phyloP scores from a whole-genome alignment of 257 asterid genomes.

The Asclepias syriaca region DNA sequence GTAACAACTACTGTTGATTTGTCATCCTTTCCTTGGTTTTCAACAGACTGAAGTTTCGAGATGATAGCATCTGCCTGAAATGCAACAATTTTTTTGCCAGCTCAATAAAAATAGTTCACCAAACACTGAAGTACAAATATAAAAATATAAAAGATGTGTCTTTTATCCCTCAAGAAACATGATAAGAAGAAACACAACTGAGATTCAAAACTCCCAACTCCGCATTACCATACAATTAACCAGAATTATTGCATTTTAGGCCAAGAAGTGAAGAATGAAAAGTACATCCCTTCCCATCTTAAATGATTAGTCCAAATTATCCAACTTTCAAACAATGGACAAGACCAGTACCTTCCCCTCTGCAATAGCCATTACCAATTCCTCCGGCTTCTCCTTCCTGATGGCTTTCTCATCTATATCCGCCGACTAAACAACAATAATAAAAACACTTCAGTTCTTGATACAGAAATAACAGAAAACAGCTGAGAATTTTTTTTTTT shows the following conservation, averaged over 20 bases:
- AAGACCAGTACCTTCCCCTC: constrained; percentile 64
- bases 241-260: neutral
- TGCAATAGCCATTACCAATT: constrained; percentile 86
- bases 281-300: neutral
- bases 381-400: constrained; percentile 82
- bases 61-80: constrained; percentile 81
- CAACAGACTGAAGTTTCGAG: constrained; percentile 38
- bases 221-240: neutral
- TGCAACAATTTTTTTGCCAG: constrained; percentile 25
- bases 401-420: constrained; percentile 93
- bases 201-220: neutral
- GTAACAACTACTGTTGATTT: constrained; percentile 55
- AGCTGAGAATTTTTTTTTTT: neutral
- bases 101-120: constrained; percentile 11
- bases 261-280: neutral
- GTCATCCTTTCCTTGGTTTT: constrained; percentile 45
- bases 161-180: neutral
- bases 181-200: neutral
- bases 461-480: neutral
- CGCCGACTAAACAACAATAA: constrained; percentile 48
- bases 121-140: neutral
- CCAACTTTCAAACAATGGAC: neutral
- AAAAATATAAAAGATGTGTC: neutral
- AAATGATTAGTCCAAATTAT: neutral
- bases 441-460: neutral